Base-by-base conservation (phyloP, 768 basidiomycete genomes). In the Pulveroboletus sp. region DNA sequence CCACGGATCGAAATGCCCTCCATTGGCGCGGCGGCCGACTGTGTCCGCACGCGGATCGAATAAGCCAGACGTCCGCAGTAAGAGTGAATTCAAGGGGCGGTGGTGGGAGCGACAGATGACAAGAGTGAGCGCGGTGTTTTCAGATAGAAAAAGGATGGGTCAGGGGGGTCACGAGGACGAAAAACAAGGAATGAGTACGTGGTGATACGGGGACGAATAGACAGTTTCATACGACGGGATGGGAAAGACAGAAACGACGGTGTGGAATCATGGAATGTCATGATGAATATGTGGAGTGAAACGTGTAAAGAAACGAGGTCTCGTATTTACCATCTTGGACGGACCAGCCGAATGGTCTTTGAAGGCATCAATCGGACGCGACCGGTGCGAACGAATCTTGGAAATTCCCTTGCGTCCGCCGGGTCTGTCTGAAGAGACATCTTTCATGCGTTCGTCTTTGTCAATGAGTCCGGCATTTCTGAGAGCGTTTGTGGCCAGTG, bases 391-490 rank as follows among this genome's bases (percentile, higher is more conserved):
- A 23, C 82, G 77, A 55, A 76, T 68, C 71, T 85, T 87, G 14
- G 74, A 71, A n/a, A 74, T 58, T 38, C 80, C 79, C 65, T 89
- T 90, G 61, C 86, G 78, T 20, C 86, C 86, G 43, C 85, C 85
- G 6, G 84, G 85, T 57, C 74, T 85, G 70, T 69, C 65, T 16
- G 82, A 80, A 9, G 78, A 73, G 37, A 73, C 71, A 60, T 90
- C 87, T 53, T 81, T 79, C 88, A 90, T 89, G 57, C 73, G 77
- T 49, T 82, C 73, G 65, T 90, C 88, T 49, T 79, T 73, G 75
- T 88, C 86, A 53, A 88, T 83, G 62, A 89, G 81, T 35, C 87
- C 88, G 3, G 85, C 86, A 31, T 69, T 80, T 50, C 83, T 81
- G 22, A 89, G 72, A 26, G 85, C 82, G 49, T 69, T 83, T 50